These are phyloP conservation scores for Candida hungchunana DNA, from an alignment of 805 yeast genomes.

Conservation along the genomic window DNA sequence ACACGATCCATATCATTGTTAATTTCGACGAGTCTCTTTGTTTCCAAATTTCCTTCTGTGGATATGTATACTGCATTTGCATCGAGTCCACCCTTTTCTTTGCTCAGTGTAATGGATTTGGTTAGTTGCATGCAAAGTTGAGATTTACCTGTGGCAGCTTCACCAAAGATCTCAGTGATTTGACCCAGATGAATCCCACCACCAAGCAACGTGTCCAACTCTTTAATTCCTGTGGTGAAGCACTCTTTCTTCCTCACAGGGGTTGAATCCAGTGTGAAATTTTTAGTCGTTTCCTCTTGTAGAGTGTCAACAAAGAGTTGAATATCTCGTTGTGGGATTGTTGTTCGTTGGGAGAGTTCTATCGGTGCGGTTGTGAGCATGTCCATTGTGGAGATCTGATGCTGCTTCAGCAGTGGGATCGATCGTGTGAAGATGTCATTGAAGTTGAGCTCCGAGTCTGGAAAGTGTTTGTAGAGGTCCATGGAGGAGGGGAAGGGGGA, in stretches of 20 bases:
- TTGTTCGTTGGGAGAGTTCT: slow-evolving; percentile 11
- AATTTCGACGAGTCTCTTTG: slow-evolving; percentile 55
- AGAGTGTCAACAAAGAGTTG: slow-evolving; percentile 5
- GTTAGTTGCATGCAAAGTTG: slow-evolving; percentile 69
- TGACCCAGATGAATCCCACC: slow-evolving; percentile 56
- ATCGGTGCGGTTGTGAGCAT: slow-evolving; percentile 34
- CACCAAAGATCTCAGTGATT: slow-evolving; percentile 77
- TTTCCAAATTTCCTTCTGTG: slow-evolving; percentile 73
- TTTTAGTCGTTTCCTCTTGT: not conserved
- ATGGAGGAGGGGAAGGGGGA: slow-evolving; percentile 17
- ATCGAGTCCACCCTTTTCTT: slow-evolving; percentile 43
- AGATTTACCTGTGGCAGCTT: slow-evolving; percentile 83
- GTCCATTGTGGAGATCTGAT: slow-evolving; percentile 37
- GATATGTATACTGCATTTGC: slow-evolving; percentile 63
- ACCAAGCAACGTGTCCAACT: slow-evolving; percentile 44
- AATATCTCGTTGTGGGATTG: slow-evolving; percentile 11
- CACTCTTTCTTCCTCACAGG: slow-evolving; percentile 16
- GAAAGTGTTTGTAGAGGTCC: slow-evolving; percentile 41
- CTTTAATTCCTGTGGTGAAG: slow-evolving; percentile 51
- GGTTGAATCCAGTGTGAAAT: not conserved
- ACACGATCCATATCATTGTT: slow-evolving; percentile 36
- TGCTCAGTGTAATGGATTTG: slow-evolving; percentile 50
- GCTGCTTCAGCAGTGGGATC: slow-evolving; percentile 25
- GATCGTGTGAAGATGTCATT: slow-evolving; percentile 30
- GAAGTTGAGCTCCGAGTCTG: slow-evolving; percentile 32